A percentile compares a stretch with the other conserved stretches of the same genome.
phyloP scores from a whole-genome alignment of 805 yeast genomes.

The Maudiozyma barnettii region DNA sequence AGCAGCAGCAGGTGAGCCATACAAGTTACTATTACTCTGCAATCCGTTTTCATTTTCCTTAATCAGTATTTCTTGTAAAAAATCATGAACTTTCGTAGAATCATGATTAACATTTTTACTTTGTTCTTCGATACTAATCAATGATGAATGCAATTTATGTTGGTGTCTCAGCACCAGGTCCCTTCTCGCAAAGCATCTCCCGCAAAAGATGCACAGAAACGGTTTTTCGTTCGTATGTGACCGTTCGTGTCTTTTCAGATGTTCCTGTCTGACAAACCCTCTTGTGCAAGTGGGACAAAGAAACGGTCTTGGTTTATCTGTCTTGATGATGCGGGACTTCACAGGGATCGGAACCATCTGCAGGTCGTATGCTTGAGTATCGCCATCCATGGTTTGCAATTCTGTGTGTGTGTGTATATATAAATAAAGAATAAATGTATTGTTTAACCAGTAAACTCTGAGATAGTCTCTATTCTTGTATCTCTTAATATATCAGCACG shows the following conservation, averaged over 20 bases:
- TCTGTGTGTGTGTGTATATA: too few species aligned
- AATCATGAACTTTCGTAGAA: not conserved
- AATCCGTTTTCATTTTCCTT: not conserved
- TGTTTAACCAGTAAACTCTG: too few species aligned
- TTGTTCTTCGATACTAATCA: slow-evolving; percentile 27
- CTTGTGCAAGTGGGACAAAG: slow-evolving; percentile 83
- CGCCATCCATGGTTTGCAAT: not conserved
- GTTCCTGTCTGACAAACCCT: slow-evolving; percentile 92
- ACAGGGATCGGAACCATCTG: slow-evolving; percentile 60
- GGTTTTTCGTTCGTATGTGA: slow-evolving; percentile 96
- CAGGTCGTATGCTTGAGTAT: not conserved
- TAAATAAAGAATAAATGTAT: too few species aligned
- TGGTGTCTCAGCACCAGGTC: slow-evolving; percentile 85
- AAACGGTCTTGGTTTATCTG: slow-evolving; percentile 91
- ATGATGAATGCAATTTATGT: slow-evolving; percentile 70
- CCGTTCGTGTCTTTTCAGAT: slow-evolving; percentile 85
- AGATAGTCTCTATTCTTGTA: too few species aligned
- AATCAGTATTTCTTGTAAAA: not conserved
- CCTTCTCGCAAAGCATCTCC: slow-evolving; percentile 86
- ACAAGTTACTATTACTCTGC: not conserved
- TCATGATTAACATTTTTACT: not conserved
- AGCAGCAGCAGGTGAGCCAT: not conserved
- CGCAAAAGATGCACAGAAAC: slow-evolving; percentile 92
- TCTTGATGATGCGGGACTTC: slow-evolving; percentile 70
- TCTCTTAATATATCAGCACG: too few species aligned